phyloP scores from a whole-genome alignment of 495 filamentous ascomycete species.

The Bacidia rubella region DNA sequence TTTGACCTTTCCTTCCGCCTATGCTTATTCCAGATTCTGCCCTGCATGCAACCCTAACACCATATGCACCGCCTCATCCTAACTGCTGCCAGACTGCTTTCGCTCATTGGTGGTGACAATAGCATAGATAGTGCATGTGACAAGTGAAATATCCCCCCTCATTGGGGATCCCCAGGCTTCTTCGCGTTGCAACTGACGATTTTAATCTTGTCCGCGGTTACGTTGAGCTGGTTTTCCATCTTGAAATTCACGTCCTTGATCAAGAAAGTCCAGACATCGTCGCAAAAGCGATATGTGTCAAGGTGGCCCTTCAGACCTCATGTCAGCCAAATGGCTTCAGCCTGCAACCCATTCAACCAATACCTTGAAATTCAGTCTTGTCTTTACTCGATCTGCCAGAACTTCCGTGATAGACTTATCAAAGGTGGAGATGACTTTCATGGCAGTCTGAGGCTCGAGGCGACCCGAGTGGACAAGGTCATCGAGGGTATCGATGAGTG shows the following conservation, averaged over 20 bases:
- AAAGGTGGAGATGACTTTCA: constrained; percentile 92
- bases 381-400: constrained; percentile 78
- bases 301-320: constrained; percentile 61
- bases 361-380: constrained; percentile 93
- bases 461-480: constrained; percentile 82
- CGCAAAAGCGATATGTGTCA: constrained; percentile 98
- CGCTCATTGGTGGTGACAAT: no score
- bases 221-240: constrained; percentile 60
- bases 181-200: constrained; percentile 94
- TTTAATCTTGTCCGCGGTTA: constrained; percentile 75
- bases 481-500: constrained; percentile 92
- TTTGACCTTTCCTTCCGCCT: not conserved
- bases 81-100: no score
- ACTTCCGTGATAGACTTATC: constrained; percentile 81
- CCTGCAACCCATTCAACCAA: not conserved
- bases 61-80: no score
- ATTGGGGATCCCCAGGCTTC: constrained; percentile 54
- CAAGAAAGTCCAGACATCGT: constrained; percentile 99
- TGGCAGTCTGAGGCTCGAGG: constrained; percentile 94
- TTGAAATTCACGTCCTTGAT: constrained; percentile 98
- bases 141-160: no score
- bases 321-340: not conserved
- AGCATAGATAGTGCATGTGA: no score
- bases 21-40: not conserved
- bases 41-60: not conserved